Conservation (phyloP, 192 early-diverging fungal genomes). For the Rhizoclosmatium sp. region DNA sequence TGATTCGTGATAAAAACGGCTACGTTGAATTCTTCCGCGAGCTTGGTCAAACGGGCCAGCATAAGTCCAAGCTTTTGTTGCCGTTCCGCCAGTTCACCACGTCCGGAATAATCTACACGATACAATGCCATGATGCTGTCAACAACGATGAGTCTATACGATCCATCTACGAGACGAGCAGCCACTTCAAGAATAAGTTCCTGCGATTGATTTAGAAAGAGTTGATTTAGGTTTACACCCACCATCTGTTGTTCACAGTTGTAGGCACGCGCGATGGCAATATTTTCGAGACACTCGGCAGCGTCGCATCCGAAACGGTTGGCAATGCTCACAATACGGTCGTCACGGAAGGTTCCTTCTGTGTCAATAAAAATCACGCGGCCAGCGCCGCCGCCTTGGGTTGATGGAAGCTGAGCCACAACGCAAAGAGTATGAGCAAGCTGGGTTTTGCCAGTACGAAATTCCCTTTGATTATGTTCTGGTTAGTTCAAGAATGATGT, state of each 20-base stretch:
- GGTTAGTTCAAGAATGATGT: background rate
- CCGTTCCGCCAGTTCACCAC: conserved; percentile 85
- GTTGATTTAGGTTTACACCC: background rate
- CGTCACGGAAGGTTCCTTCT: conserved; percentile 83
- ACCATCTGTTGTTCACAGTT: conserved; percentile 82
- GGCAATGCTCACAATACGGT: conserved; percentile 78
- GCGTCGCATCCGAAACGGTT: conserved; percentile 65
- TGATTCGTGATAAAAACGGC: conserved; percentile 84
- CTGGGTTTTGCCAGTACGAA: conserved; percentile 88
- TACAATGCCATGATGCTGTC: conserved; percentile 87
- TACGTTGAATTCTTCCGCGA: conserved; percentile 87
- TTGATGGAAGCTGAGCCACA: conserved; percentile 70
- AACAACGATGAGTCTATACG: conserved; percentile 63
- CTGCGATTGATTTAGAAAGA: background rate
- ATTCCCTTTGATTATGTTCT: conserved; percentile 57
- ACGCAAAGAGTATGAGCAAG: conserved; percentile 83
- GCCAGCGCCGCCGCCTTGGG: conserved; percentile 79
- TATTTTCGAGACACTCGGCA: conserved; percentile 77
- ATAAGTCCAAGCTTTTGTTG: conserved; percentile 84
- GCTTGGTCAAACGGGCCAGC: conserved; percentile 73
- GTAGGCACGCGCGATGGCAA: conserved; percentile 79
- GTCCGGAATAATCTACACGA: conserved; percentile 81
- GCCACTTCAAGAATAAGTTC: conserved; percentile 70
- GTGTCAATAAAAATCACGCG: conserved; percentile 73
- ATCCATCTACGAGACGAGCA: conserved; percentile 73